A percentile compares a stretch with the other conserved stretches of the same genome.
These are phyloP conservation scores for Neofusicoccum laricinum DNA, from an alignment of 2,329 filamentous ascomycete genomes.

Conservation along the genomic window DNA sequence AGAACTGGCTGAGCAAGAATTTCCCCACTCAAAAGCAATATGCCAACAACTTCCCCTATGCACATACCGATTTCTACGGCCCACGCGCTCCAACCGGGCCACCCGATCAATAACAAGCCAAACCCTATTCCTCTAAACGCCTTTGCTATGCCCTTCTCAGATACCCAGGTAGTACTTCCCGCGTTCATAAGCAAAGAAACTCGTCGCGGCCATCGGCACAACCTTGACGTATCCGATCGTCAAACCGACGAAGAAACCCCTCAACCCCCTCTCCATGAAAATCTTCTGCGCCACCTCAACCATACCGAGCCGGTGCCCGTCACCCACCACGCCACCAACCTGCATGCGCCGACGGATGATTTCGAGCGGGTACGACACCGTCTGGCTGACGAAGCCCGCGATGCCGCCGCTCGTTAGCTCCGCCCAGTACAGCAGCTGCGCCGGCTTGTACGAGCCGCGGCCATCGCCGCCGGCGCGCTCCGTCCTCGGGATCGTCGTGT, in stretches of 20 bases:
- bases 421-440: conserved; percentile 78
- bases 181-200: conserved; percentile 67
- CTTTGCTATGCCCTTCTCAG: conserved; percentile 19
- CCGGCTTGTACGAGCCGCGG: conserved; percentile 54
- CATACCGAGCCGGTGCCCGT: conserved; percentile 76
- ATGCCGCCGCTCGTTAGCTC: conserved; percentile 81
- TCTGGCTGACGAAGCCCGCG: conserved; percentile 87
- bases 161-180: conserved; percentile 57
- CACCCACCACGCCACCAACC: conserved; percentile 89
- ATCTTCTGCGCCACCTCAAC: conserved; percentile 75
- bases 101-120: too few relatives aligned
- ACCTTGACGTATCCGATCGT: conserved; percentile 96
- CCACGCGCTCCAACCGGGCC: too few relatives aligned
- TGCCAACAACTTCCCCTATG: neutral
- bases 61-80: neutral
- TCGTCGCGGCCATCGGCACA: conserved; percentile 78
- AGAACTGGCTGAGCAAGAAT: neutral
- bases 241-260: conserved; percentile 88
- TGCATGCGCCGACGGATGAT: conserved; percentile 93
- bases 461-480: conserved; percentile 32
- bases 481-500: conserved; percentile 70
- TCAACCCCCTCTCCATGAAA: conserved; percentile 68
- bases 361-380: conserved; percentile 88
- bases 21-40: neutral
- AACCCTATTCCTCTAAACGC: neutral